Percentiles rank a stretch among this genome's conserved stretches.
Evolutionary conservation across 192 early-diverging fungal species (phyloP).

Genomic region (Podila clonocystis): DNA sequence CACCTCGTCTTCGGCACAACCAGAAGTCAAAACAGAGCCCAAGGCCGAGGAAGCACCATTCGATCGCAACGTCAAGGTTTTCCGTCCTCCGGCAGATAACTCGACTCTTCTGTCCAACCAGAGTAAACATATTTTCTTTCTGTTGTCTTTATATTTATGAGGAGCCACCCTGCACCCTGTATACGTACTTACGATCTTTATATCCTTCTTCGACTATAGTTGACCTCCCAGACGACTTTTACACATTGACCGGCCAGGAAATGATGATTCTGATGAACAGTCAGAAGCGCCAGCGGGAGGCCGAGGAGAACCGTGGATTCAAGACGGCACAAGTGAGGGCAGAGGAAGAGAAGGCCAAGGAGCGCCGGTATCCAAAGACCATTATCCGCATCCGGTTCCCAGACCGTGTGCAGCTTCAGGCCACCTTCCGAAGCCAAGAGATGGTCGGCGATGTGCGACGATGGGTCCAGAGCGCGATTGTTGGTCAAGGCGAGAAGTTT

Average conservation of each 20-base stretch:
- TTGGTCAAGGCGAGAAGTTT: constrained; percentile 49
- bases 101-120: constrained; percentile 40
- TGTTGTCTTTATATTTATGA: neutral
- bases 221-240: constrained; percentile 90
- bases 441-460: constrained; percentile 36
- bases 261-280: constrained; percentile 70
- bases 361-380: constrained; percentile 80
- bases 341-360: constrained; percentile 65
- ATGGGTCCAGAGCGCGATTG: constrained; percentile 33
- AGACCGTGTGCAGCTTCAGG: constrained; percentile 79
- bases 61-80: constrained; percentile 61
- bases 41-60: constrained; percentile 17
- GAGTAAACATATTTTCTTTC: constrained; percentile 30
- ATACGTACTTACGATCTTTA: neutral
- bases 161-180: neutral
- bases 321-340: constrained; percentile 85
- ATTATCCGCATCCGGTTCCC: constrained; percentile 87
- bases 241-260: constrained; percentile 77
- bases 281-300: constrained; percentile 61
- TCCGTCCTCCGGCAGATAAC: constrained; percentile 57
- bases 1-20: neutral
- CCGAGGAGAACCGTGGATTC: constrained; percentile 75
- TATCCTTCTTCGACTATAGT: constrained; percentile 52
- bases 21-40: neutral
- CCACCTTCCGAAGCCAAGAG: constrained; percentile 76